phyloP scores from a whole-genome alignment of 192 early-diverging fungal genomes.

The Gaertneriomyces semiglobifer region DNA sequence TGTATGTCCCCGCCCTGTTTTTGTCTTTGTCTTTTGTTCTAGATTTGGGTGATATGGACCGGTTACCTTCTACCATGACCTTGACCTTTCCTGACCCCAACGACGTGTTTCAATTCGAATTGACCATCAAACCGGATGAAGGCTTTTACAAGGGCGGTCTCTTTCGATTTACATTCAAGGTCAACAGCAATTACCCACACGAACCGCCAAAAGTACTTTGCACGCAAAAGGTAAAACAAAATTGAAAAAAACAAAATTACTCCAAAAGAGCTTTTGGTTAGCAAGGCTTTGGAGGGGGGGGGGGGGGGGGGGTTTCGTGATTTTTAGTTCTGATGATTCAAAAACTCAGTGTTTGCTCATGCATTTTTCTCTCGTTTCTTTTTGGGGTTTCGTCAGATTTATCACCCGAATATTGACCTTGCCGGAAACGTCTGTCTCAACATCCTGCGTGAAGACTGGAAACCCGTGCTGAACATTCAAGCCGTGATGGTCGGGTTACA shows the following conservation, averaged over 20 bases:
- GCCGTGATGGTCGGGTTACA: conserved; percentile 87
- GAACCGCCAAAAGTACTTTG: conserved; percentile 87
- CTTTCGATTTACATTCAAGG: conserved; percentile 78
- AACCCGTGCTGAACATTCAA: conserved; percentile 93
- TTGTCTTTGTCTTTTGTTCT: neutral
- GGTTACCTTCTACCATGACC: conserved; percentile 69
- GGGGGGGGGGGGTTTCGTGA: too few relatives aligned
- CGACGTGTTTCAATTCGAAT: conserved; percentile 77
- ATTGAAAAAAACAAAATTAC: neutral
- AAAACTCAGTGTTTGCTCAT: neutral
- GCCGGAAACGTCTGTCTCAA: conserved; percentile 96
- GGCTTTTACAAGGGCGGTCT: conserved; percentile 82
- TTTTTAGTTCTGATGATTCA: neutral
- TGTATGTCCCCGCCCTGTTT: neutral
- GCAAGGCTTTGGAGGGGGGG: too few relatives aligned
- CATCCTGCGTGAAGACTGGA: conserved; percentile 98
- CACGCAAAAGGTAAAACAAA: conserved; percentile 68
- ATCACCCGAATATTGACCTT: conserved; percentile 97
- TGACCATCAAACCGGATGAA: conserved; percentile 84
- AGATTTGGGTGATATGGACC: conserved; percentile 81
- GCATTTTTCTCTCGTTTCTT: too few relatives aligned
- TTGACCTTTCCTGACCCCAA: conserved; percentile 72
- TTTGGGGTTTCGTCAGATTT: conserved; percentile 63
- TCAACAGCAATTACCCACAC: conserved; percentile 89
- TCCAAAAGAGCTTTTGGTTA: too few relatives aligned